Conservation (phyloP, 768 basidiomycete genomes). For the Lentinula detonsa region DNA sequence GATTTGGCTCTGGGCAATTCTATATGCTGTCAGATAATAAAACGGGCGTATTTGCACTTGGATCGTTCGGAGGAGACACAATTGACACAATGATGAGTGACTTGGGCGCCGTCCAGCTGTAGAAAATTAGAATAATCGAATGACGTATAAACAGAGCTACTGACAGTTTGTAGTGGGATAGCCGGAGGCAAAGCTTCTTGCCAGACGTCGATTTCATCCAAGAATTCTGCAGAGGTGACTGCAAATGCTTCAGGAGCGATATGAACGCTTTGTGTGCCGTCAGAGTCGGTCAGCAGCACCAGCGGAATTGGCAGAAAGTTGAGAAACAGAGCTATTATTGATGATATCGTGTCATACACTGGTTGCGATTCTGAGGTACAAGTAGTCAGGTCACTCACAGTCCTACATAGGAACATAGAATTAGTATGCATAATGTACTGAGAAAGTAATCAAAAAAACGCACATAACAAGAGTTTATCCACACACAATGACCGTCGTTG, state of each 20-base stretch:
- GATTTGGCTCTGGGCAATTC: constrained; percentile 48
- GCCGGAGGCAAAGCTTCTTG: constrained; percentile 19
- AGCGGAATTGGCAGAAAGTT: constrained; percentile 26
- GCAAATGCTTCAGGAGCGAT: constrained; percentile 29
- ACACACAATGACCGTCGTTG: constrained; percentile 32
- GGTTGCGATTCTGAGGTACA: not conserved
- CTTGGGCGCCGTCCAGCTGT: constrained; percentile 28
- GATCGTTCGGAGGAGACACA: constrained; percentile 46
- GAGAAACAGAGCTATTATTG: constrained; percentile 3
- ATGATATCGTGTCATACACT: not conserved
- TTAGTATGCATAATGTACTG: too few species aligned
- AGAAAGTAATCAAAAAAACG: constrained; percentile 8
- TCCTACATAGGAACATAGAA: constrained; percentile 1
- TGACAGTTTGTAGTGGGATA: constrained; percentile 30
- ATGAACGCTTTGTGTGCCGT: constrained; percentile 23
- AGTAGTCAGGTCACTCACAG: constrained; percentile 1
- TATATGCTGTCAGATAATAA: constrained; percentile 44
- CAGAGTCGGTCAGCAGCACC: constrained; percentile 22
- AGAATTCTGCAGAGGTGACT: constrained; percentile 20
- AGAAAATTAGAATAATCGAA: not conserved
- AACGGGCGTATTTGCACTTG: constrained; percentile 53
- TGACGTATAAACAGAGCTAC: constrained; percentile 5
- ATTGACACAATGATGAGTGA: constrained; percentile 34
- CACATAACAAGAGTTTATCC: constrained; percentile 29
- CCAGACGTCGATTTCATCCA: constrained; percentile 25